These are phyloP conservation scores for Saprolegnia diclina DNA, from an alignment of 352 stramenopile genomes.

Conservation along the genomic window DNA sequence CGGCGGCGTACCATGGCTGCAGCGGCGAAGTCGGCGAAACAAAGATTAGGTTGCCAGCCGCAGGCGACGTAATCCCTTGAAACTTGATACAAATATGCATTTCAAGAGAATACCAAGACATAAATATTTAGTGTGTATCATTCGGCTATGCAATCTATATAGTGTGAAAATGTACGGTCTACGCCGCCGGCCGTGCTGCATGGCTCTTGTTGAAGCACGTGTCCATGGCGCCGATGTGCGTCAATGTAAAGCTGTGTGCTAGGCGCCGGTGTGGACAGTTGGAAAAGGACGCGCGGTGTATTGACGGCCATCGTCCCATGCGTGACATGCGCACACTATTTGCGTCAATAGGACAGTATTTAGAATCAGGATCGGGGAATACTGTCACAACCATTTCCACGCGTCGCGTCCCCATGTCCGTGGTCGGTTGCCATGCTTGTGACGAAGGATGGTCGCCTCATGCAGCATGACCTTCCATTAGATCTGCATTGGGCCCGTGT, in stretches of 20 bases:
- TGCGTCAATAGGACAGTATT: not conserved
- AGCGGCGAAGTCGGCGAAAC: not conserved
- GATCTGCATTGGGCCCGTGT: conserved; percentile 78
- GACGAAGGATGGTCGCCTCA: not conserved
- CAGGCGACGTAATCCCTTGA: not conserved
- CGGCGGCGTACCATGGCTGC: not conserved
- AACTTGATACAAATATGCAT: not conserved
- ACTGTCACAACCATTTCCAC: not conserved
- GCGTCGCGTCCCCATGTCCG: not conserved
- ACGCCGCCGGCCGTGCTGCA: no score
- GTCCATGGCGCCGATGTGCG: no score
- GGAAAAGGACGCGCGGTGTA: no score
- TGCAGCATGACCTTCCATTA: conserved; percentile 27
- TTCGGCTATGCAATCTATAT: not conserved
- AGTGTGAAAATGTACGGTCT: no score
- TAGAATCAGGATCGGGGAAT: not conserved
- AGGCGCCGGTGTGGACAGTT: no score
- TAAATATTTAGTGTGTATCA: not conserved
- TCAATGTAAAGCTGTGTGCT: no score
- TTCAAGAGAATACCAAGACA: not conserved
- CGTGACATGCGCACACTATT: no score
- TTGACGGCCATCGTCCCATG: no score
- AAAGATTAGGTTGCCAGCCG: not conserved
- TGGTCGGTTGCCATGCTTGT: not conserved
- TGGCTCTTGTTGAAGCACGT: no score